Evolutionary conservation across 805 yeast genomes (phyloP).

Genomic region (Pichia phayaonensis): DNA sequence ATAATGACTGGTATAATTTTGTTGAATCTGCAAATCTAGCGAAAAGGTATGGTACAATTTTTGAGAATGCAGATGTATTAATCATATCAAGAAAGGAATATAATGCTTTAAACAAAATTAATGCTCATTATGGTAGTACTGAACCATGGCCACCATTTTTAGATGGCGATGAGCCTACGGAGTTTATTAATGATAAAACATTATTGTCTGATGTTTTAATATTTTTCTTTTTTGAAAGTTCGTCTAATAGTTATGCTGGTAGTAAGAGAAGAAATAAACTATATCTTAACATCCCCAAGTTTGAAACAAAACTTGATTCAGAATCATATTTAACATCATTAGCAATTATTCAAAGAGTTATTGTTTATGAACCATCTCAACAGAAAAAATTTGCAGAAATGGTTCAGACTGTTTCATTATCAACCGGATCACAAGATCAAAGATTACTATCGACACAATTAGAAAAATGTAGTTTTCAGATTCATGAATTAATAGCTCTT

Average conservation of each 20-base stretch:
- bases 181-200: slow-evolving; percentile 32
- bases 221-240: slow-evolving; percentile 50
- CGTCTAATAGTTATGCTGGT: slow-evolving; percentile 34
- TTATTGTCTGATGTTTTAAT: slow-evolving; percentile 60
- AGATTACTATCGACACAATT: slow-evolving; percentile 16
- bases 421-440: slow-evolving; percentile 63
- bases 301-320: slow-evolving; percentile 64
- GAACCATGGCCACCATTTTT: slow-evolving; percentile 87
- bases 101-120: slow-evolving; percentile 34
- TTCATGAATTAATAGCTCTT: slow-evolving; percentile 9
- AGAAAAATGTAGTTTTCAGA: slow-evolving; percentile 3
- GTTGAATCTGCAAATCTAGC: slow-evolving; percentile 37
- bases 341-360: slow-evolving; percentile 50
- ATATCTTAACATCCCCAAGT: slow-evolving; percentile 60
- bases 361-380: slow-evolving; percentile 62
- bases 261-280: slow-evolving; percentile 35
- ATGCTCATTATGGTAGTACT: slow-evolving; percentile 49
- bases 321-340: slow-evolving; percentile 63
- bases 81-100: slow-evolving; percentile 48
- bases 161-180: slow-evolving; percentile 47
- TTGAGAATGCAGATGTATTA: slow-evolving; percentile 66
- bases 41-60: slow-evolving; percentile 59
- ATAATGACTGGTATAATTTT: slow-evolving; percentile 17
- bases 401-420: slow-evolving; percentile 57
- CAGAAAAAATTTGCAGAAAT: slow-evolving; percentile 48